Base-by-base conservation (phyloP, 805 yeast species). In the Blastobotrys americana region DNA sequence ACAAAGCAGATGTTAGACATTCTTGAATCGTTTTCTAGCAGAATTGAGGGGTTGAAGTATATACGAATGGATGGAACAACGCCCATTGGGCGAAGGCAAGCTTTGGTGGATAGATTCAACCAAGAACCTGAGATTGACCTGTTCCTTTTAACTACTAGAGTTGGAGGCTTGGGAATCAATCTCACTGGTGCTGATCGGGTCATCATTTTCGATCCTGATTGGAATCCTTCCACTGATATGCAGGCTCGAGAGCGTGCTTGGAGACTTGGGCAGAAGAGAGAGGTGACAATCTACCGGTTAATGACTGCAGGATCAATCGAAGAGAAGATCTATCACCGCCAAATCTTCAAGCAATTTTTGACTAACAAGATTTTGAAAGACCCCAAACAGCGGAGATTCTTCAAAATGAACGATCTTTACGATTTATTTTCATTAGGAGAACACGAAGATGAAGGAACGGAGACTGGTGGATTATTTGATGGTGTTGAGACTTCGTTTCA, bases 231-330 rank as follows among this genome's bases (percentile, higher is more conserved):
- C 1, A 93, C 97, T 0, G 98, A 90, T 67, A 73, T 89, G 48
- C 98, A 90, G 64, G 98, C 98, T 0, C 71, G 97, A 48, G 98
- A 90, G 61, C 67, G 98, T 40, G 97, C 97, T 0, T 93, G 97
- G 97, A 71, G 98, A 52, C 71, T 90, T 50, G 98, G 98, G 1
- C 98, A 90, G 62, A 89, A 84, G 59, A 78, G 81, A 46, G 96
- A 89, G 54, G 97, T 90, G 5, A 78, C 88, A 4, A 89, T 90
- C 28, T 93, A 90, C 55, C 68, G 98, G 47, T 68, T 93, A 36
- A 87, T 93, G 85, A 84, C 88, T 37, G 87, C 96, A 1, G 97
- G 97, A 0, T 79, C 96, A 0, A 83, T 88, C 28, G 98, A 93
- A 58, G 98, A 93, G 60, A 93, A 93, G 60, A 93, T 93, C 3